Percentiles rank a stretch among this genome's conserved stretches.
Conservation (phyloP, 2,329 filamentous ascomycete genomes). For the Penicillium glabrum region DNA sequence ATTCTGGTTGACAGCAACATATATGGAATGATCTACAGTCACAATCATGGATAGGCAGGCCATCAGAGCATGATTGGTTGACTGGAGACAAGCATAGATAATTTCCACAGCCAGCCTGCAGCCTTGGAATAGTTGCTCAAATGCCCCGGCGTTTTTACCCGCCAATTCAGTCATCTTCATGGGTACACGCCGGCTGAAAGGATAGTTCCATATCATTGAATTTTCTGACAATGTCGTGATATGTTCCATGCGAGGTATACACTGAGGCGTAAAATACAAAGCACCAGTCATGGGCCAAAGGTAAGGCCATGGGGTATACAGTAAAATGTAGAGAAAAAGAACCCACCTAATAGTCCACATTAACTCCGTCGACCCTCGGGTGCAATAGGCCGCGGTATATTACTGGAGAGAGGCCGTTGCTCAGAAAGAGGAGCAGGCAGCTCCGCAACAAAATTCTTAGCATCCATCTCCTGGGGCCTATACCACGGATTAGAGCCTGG, state of each 20-base stretch:
- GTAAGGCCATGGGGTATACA: background rate
- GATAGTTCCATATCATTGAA: too few species aligned
- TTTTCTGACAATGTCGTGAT: too few species aligned
- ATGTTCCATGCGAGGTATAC: too few species aligned
- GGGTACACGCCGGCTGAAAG: too few species aligned
- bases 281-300: too few species aligned
- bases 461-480: constrained; percentile 6
- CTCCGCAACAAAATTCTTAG: constrained; percentile 3
- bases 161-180: too few species aligned
- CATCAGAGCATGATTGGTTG: background rate
- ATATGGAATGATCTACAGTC: background rate
- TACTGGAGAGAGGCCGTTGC: background rate
- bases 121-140: too few species aligned
- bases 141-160: too few species aligned
- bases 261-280: too few species aligned
- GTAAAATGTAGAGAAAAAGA: background rate
- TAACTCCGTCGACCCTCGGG: background rate
- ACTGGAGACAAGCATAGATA: background rate
- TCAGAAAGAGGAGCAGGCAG: background rate
- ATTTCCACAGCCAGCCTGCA: too few species aligned
- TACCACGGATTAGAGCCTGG: background rate
- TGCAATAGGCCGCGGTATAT: background rate
- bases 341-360: background rate
- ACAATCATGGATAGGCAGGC: background rate
- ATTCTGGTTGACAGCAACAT: background rate